phyloP scores from a whole-genome alignment of 75 land plant species.

The Cupressus sempervirens region DNA sequence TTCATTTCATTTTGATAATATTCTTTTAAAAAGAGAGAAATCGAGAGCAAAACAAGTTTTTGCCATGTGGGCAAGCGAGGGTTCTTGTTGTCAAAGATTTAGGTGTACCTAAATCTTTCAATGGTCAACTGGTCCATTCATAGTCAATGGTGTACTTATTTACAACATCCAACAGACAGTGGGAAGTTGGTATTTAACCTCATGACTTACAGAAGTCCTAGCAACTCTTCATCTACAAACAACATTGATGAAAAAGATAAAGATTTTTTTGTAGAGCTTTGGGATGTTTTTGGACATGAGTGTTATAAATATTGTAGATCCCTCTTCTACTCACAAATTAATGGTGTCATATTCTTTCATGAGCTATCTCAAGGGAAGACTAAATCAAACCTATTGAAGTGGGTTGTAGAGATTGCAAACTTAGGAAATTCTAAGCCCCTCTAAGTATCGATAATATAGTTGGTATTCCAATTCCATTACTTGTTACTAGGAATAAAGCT shows the following conservation, averaged over 20 bases:
- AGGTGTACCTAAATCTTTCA: conserved; percentile 92
- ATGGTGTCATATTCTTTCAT: conserved; percentile 90
- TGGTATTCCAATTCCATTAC: conserved; percentile 81
- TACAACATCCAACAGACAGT: conserved; percentile 54
- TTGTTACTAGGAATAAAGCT: conserved; percentile 80
- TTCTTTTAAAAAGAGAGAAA: too few species aligned
- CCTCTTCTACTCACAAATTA: too few species aligned
- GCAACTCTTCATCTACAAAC: conserved; percentile 52
- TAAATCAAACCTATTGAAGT: conserved; percentile 69
- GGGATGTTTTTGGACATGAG: too few species aligned
- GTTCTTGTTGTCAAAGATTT: neutral
- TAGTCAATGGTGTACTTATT: conserved; percentile 56
- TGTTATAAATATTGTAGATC: too few species aligned
- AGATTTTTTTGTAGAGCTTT: conserved; percentile 84
- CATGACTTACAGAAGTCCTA: conserved; percentile 45
- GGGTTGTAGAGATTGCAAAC: conserved; percentile 75
- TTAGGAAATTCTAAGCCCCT: conserved; percentile 73
- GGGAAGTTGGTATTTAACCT: conserved; percentile 55
- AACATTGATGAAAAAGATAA: conserved; percentile 45
- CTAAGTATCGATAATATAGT: conserved; percentile 53
- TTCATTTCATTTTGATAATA: too few species aligned
- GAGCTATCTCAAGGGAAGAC: conserved; percentile 82
- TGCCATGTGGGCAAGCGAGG: too few species aligned
- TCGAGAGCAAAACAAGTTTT: too few species aligned
- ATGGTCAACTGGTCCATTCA: conserved; percentile 64